A percentile compares a stretch with the other conserved stretches of the same genome.
These are phyloP conservation scores for Sugiyamaella americana DNA, from an alignment of 805 yeast genomes.

Conservation along the genomic window DNA sequence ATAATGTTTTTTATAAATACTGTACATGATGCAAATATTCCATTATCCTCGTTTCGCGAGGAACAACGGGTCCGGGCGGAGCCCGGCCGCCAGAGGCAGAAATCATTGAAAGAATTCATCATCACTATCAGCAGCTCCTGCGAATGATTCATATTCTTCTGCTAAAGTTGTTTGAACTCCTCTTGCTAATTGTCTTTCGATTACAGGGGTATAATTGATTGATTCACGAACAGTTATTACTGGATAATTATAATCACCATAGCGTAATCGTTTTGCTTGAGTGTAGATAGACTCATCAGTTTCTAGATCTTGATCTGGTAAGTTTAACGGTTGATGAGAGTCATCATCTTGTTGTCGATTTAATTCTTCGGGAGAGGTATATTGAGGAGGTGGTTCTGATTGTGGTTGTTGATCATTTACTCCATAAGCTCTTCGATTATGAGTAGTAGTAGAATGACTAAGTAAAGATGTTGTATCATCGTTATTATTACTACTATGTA, in stretches of 20 bases:
- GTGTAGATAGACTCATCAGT: constrained; percentile 31
- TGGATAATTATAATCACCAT: constrained; percentile 40
- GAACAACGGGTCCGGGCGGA: no score
- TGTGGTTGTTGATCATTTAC: background rate
- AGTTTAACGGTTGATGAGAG: constrained; percentile 6
- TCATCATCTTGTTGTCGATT: constrained; percentile 1
- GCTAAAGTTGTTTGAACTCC: constrained; percentile 14
- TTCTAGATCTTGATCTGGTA: constrained; percentile 22
- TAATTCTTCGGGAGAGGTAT: background rate
- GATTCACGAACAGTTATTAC: constrained; percentile 33
- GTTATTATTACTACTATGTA: background rate
- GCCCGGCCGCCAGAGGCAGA: no score
- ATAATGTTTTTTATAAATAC: no score
- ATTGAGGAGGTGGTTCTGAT: background rate
- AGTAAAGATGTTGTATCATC: background rate
- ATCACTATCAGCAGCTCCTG: constrained; percentile 9
- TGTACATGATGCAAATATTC: no score
- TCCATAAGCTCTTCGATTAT: background rate
- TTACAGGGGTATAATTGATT: constrained; percentile 17
- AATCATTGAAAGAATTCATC: no score
- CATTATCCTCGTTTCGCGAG: no score
- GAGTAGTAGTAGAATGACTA: background rate
- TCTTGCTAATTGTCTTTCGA: constrained; percentile 15
- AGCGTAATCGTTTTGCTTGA: constrained; percentile 29
- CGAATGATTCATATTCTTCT: constrained; percentile 21